phyloP scores from a whole-genome alignment of 1,284 basidiomycete genomes.

The Mycosarcoma maydis region DNA sequence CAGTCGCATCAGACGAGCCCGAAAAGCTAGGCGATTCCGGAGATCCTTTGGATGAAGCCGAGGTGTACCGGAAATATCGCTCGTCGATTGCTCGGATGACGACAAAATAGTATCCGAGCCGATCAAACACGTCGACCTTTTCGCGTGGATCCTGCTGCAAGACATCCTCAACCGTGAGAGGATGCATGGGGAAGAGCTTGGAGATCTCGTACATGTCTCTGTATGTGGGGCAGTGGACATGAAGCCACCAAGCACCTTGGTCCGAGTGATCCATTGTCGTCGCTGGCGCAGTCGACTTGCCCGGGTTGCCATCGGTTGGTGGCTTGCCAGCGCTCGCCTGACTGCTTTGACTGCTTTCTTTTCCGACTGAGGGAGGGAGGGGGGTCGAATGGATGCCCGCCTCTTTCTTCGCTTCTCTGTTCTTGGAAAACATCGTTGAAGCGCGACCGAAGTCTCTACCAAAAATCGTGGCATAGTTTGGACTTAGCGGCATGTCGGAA shows the following conservation, averaged over 20 bases:
- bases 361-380: background rate
- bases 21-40: constrained; percentile 24
- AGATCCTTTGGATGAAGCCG: constrained; percentile 48
- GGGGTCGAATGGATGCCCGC: background rate
- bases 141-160: constrained; percentile 92
- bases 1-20: constrained; percentile 18
- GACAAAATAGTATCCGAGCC: constrained; percentile 91
- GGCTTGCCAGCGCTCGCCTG: constrained; percentile 3
- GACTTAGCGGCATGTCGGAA: constrained; percentile 63
- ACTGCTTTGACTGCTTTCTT: constrained; percentile 4
- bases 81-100: constrained; percentile 84
- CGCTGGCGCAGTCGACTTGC: constrained; percentile 8
- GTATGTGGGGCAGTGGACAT: constrained; percentile 88
- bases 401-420: background rate
- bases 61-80: constrained; percentile 72
- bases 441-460: constrained; percentile 43
- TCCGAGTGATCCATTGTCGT: constrained; percentile 7
- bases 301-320: constrained; percentile 8
- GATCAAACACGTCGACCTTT: constrained; percentile 88
- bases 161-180: constrained; percentile 92
- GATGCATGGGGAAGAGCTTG: constrained; percentile 89
- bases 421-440: constrained; percentile 6
- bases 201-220: constrained; percentile 88
- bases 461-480: constrained; percentile 41
- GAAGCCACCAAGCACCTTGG: constrained; percentile 82